These are phyloP conservation scores for Pyrenula aspistea DNA, from an alignment of 495 filamentous ascomycete species.

Conservation along the genomic window DNA sequence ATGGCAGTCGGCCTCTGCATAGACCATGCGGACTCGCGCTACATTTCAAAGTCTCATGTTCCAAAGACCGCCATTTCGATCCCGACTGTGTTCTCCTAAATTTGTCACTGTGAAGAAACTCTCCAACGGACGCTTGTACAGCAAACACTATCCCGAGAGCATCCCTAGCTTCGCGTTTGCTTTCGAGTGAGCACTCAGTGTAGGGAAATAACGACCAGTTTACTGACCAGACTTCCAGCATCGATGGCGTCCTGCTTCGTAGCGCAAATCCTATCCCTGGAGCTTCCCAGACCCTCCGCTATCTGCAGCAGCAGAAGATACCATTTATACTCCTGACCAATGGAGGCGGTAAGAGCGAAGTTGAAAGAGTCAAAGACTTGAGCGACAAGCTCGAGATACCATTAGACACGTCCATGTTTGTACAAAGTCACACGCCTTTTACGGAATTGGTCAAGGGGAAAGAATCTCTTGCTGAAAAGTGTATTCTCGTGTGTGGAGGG, in stretches of 20 bases:
- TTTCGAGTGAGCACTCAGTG: constrained; percentile 54
- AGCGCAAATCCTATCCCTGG: constrained; percentile 67
- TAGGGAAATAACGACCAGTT: not conserved
- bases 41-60: too few species aligned
- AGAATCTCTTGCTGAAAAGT: constrained; percentile 36
- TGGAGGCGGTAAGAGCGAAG: constrained; percentile 71
- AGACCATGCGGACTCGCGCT: too few species aligned
- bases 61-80: too few species aligned
- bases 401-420: constrained; percentile 52
- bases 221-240: constrained; percentile 25
- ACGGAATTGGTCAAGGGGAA: constrained; percentile 35
- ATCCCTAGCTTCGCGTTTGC: constrained; percentile 65
- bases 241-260: constrained; percentile 93
- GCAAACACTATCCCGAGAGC: not conserved
- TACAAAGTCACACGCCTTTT: constrained; percentile 82
- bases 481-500: constrained; percentile 71
- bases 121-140: too few species aligned
- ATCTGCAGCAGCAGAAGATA: constrained; percentile 57
- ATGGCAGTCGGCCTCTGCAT: too few species aligned
- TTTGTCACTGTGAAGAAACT: too few species aligned
- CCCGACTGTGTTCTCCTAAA: too few species aligned
- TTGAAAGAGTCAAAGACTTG: constrained; percentile 56
- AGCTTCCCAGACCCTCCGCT: constrained; percentile 60
- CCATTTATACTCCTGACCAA: constrained; percentile 85
- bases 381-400: constrained; percentile 47